phyloP scores from a whole-genome alignment of 169 alveolate species.

The Besnoitia besnoiti region DNA sequence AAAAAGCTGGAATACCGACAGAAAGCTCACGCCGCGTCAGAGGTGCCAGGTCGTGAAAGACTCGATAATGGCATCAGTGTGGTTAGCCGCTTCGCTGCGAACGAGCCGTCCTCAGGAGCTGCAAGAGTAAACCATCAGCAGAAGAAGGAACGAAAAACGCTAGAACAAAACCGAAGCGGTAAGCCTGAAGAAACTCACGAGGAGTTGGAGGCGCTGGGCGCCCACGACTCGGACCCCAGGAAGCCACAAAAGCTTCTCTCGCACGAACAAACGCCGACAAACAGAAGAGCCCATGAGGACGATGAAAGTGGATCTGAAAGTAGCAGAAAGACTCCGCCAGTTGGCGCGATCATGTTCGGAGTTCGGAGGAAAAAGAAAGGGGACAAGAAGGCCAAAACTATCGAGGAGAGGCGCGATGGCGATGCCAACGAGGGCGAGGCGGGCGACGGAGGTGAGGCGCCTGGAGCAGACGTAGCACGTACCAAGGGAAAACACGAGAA shows the following conservation, averaged over 20 bases:
- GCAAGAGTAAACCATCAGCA: not conserved
- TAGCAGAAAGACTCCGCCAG: not conserved
- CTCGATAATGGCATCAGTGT: not conserved
- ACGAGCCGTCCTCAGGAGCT: no score
- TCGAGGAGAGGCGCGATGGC: not conserved
- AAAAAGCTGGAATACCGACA: not conserved
- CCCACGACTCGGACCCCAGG: not conserved
- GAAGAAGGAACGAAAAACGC: not conserved
- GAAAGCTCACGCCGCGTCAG: not conserved
- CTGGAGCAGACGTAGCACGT: not conserved
- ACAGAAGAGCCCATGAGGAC: not conserved
- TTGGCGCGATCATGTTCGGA: no score
- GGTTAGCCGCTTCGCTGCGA: no score
- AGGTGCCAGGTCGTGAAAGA: not conserved
- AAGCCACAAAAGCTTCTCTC: not conserved
- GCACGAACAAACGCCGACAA: not conserved
- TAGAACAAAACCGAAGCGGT: not conserved
- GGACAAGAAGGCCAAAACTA: not conserved
- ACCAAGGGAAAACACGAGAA: not conserved
- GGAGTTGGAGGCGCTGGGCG: not conserved
- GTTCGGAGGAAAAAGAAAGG: not conserved
- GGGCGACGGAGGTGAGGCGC: not conserved
- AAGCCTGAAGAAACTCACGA: not conserved
- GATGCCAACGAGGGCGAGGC: not conserved
- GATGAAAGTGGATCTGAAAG: not conserved